Evolutionary conservation across 345 rosid genomes (phyloP).

Genomic region (Excoecaria cochinchinensis): DNA sequence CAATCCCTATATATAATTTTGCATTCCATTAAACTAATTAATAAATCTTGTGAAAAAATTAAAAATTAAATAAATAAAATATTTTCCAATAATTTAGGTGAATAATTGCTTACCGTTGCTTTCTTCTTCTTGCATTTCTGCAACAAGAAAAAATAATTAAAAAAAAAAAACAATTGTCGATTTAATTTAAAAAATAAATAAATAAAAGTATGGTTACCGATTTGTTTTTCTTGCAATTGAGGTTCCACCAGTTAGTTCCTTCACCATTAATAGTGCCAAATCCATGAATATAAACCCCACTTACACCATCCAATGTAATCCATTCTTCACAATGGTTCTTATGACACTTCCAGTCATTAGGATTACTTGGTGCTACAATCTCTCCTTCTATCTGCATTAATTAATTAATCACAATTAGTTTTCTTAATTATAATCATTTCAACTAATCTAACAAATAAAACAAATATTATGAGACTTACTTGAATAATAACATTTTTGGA

Average conservation of each 20-base stretch:
- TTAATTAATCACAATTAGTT: background rate
- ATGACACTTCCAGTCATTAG: slow-evolving; percentile 40
- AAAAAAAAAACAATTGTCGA: too few species aligned
- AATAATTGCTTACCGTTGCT: slow-evolving; percentile 37
- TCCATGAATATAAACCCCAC: slow-evolving; percentile 42
- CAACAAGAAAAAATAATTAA: background rate
- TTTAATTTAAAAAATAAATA: background rate
- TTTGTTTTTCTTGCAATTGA: slow-evolving; percentile 8
- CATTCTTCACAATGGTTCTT: slow-evolving; percentile 23
- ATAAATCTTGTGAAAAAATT: background rate
- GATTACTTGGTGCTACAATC: slow-evolving; percentile 36
- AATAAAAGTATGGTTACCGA: background rate
- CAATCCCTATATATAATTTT: background rate
- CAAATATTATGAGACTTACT: slow-evolving; percentile 11
- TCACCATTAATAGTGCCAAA: slow-evolving; percentile 45
- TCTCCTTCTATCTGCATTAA: slow-evolving; percentile 33
- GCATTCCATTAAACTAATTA: background rate
- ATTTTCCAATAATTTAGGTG: background rate
- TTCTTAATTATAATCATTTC: background rate
- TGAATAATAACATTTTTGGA: slow-evolving; percentile 24
- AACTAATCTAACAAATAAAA: background rate
- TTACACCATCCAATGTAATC: slow-evolving; percentile 36
- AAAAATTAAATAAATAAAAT: background rate
- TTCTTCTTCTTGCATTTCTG: slow-evolving; percentile 38
- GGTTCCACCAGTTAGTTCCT: slow-evolving; percentile 52